Conservation (phyloP, 1,284 basidiomycete species). For the Melampsora abietis-canadensis region DNA sequence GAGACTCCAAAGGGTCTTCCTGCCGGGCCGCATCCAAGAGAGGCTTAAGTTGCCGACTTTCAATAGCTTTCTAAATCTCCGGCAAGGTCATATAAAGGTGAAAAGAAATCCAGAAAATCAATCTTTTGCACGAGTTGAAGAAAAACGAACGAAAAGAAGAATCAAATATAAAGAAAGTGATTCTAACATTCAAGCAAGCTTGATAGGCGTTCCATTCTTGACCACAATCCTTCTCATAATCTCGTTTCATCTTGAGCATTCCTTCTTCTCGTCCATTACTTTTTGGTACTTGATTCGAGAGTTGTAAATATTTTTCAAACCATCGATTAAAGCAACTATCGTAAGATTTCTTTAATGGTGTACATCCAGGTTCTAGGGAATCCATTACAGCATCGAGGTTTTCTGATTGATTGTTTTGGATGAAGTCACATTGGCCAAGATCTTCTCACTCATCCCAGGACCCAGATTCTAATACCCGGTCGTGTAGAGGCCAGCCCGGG, state of each 20-base stretch:
- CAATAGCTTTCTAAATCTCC: slow-evolving; percentile 18
- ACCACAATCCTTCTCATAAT: slow-evolving; percentile 51
- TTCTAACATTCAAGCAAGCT: slow-evolving; percentile 51
- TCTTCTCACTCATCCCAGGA: too few relatives aligned
- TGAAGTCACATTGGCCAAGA: too few relatives aligned
- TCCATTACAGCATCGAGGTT: slow-evolving; percentile 45
- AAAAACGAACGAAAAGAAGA: background rate
- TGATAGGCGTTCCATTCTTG: slow-evolving; percentile 51
- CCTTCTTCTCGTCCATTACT: background rate
- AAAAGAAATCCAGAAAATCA: background rate
- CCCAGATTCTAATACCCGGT: too few relatives aligned
- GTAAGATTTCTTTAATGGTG: slow-evolving; percentile 52
- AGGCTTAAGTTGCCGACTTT: slow-evolving; percentile 28
- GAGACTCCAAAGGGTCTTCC: slow-evolving; percentile 19
- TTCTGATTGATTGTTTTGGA: too few relatives aligned
- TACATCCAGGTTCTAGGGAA: slow-evolving; percentile 52
- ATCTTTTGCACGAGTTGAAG: background rate
- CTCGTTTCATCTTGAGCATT: slow-evolving; percentile 46
- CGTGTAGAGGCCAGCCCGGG: too few relatives aligned
- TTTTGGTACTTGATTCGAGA: slow-evolving; percentile 35
- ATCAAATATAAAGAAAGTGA: background rate
- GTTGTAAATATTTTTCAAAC: slow-evolving; percentile 52
- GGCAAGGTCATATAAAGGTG: background rate
- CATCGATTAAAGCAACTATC: slow-evolving; percentile 53
- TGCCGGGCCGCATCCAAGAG: slow-evolving; percentile 30